Base-by-base conservation (phyloP, 495 filamentous ascomycete species). In the Alectoria sarmentosa region DNA sequence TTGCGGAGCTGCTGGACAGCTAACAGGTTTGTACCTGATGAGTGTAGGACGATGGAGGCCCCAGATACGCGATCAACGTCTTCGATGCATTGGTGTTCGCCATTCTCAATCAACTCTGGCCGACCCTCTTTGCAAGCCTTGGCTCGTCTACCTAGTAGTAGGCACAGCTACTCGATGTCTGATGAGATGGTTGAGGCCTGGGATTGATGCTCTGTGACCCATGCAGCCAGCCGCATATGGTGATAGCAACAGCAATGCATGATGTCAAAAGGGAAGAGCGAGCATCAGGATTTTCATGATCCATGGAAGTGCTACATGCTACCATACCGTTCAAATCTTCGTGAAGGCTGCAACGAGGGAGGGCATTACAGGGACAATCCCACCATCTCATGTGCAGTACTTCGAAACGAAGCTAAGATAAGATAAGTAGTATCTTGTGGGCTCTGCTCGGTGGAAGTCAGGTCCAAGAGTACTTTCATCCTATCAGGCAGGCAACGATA, bases 31-130 rank as follows among this genome's bases (percentile, higher is more conserved):
- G 39, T 81, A 95, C 92, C 84, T 97, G 92, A 75, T 98, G 92
- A 14, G 94, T 92, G 75, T 95, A 96, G 14, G 91, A 93, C 7
- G 89, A 84, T 23, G 79, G 68, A 15, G 93, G 92, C 23, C 93
- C 93, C n/a, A 98, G 75, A 72, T 88, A 98, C 42, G 89, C 87
- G 32, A 96, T 89, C 9, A 49, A 2, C 28, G 34, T 52, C 11
- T 60, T 60, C 10, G 55, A 19, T 13, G 63, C 11, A 44, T 37
- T 26, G 55, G 13, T 9, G 48, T 36, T 34, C 21, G 57, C n/a
- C 63, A 65, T 65, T 34, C 13, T 65, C 34, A 36, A 30, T 19
- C 17, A 36, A 54, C 19, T 23, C 17, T 14, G 49, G 44, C 36
- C 6, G 19, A 19, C 10, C 32, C 17, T 54, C 15, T 26, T 41